Evolutionary conservation across 1,284 basidiomycete species (phyloP).

Genomic region (Limonomyces culmigenus): DNA sequence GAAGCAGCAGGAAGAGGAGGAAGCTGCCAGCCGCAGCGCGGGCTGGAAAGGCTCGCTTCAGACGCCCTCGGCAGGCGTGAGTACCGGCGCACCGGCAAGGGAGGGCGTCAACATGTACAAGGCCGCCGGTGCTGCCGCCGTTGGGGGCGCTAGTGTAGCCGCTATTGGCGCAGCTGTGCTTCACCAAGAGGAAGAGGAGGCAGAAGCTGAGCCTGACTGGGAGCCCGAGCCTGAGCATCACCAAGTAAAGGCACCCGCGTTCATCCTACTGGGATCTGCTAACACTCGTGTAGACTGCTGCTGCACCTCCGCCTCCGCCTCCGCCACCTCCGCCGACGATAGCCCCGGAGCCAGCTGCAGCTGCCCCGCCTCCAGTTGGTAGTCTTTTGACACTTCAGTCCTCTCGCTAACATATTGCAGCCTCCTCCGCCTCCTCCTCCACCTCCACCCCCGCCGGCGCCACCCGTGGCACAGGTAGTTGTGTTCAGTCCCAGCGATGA

Average conservation of each 20-base stretch:
- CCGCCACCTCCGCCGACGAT: slow-evolving; percentile 6
- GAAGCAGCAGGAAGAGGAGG: slow-evolving; percentile 72
- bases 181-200: slow-evolving; percentile 10
- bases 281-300: background rate
- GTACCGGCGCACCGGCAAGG: background rate
- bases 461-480: slow-evolving; percentile 9
- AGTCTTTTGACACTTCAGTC: too few relatives aligned
- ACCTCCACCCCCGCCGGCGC: slow-evolving; percentile 16
- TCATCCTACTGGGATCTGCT: background rate
- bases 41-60: slow-evolving; percentile 16
- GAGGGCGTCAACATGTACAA: background rate
- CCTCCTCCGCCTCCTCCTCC: slow-evolving; percentile 5
- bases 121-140: slow-evolving; percentile 4
- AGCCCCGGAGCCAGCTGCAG: slow-evolving; percentile 1
- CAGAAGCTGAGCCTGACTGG: slow-evolving; percentile 7
- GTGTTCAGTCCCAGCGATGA: slow-evolving; percentile 18
- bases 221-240: background rate
- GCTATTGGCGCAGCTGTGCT: slow-evolving; percentile 3
- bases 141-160: slow-evolving; percentile 4
- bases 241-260: background rate
- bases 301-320: background rate
- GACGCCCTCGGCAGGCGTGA: slow-evolving; percentile 11
- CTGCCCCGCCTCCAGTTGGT: background rate
- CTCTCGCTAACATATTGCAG: background rate
- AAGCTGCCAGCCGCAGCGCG: slow-evolving; percentile 46